phyloP scores from a whole-genome alignment of 192 early-diverging fungal genomes.

The Coemansia sp. region DNA sequence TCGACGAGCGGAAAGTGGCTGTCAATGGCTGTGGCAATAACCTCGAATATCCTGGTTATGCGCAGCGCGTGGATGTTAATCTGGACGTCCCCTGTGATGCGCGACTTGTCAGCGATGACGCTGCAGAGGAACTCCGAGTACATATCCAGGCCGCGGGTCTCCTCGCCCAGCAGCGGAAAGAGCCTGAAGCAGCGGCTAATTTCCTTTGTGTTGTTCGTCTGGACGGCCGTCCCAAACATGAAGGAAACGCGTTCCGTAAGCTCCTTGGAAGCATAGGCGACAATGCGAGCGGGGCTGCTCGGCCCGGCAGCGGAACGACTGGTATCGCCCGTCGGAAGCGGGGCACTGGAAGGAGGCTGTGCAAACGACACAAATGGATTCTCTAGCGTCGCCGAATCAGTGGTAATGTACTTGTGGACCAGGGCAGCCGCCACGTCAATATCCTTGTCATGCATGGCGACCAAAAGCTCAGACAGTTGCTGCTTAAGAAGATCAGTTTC shows the following conservation, averaged over 20 bases:
- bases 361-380: slow-evolving; percentile 35
- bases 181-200: slow-evolving; percentile 89
- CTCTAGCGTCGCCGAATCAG: slow-evolving; percentile 22
- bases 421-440: slow-evolving; percentile 63
- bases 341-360: slow-evolving; percentile 13
- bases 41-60: slow-evolving; percentile 88
- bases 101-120: slow-evolving; percentile 73
- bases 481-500: slow-evolving; percentile 63
- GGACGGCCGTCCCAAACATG: slow-evolving; percentile 81
- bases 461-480: slow-evolving; percentile 29
- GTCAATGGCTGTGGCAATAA: slow-evolving; percentile 84
- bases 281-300: slow-evolving; percentile 33
- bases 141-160: slow-evolving; percentile 84
- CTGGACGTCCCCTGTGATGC: slow-evolving; percentile 27
- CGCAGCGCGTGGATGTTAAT: slow-evolving; percentile 70
- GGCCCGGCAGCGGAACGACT: not conserved
- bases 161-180: slow-evolving; percentile 85
- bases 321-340: slow-evolving; percentile 6
- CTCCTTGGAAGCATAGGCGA: slow-evolving; percentile 58
- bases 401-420: slow-evolving; percentile 33
- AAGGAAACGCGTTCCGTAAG: slow-evolving; percentile 73
- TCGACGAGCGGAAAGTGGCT: slow-evolving; percentile 85
- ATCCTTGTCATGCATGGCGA: slow-evolving; percentile 39
- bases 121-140: slow-evolving; percentile 84
- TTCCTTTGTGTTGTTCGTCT: slow-evolving; percentile 66